phyloP scores from a whole-genome alignment of 129 eudicot species.

The Gnaphalium uliginosum region DNA sequence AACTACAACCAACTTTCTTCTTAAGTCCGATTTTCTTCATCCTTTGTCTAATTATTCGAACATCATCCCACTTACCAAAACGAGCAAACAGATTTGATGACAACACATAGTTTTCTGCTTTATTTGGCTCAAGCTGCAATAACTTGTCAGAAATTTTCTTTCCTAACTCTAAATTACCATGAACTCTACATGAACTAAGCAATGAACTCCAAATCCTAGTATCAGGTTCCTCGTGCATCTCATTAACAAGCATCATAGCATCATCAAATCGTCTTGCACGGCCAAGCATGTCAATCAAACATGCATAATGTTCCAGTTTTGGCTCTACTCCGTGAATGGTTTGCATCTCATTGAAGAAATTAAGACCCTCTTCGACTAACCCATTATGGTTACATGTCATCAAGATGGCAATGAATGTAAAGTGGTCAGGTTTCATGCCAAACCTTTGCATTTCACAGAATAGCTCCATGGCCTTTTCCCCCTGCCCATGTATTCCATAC shows the following conservation, averaged over 20 bases:
- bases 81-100: slow-evolving; percentile 57
- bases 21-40: slow-evolving; percentile 50
- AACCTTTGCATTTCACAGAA: slow-evolving; percentile 44
- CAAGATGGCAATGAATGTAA: slow-evolving; percentile 53
- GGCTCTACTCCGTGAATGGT: slow-evolving; percentile 44
- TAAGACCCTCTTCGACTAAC: slow-evolving; percentile 49
- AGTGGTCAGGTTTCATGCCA: slow-evolving; percentile 50
- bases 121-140: slow-evolving; percentile 47
- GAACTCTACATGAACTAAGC: slow-evolving; percentile 60
- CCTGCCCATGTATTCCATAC: slow-evolving; percentile 57
- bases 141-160: slow-evolving; percentile 38
- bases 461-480: slow-evolving; percentile 40
- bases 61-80: slow-evolving; percentile 57
- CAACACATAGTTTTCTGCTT: slow-evolving; percentile 53
- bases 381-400: slow-evolving; percentile 66
- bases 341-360: slow-evolving; percentile 48
- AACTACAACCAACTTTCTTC: slow-evolving; percentile 56
- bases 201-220: slow-evolving; percentile 59
- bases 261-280: slow-evolving; percentile 52
- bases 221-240: slow-evolving; percentile 56
- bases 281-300: slow-evolving; percentile 63
- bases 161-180: slow-evolving; percentile 50
- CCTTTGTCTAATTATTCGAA: slow-evolving; percentile 41
- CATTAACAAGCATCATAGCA: slow-evolving; percentile 45
- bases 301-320: slow-evolving; percentile 64